A percentile compares a stretch with the other conserved stretches of the same genome.
phyloP scores from a whole-genome alignment of 257 asterid species.

The Knoxia roxburghii region DNA sequence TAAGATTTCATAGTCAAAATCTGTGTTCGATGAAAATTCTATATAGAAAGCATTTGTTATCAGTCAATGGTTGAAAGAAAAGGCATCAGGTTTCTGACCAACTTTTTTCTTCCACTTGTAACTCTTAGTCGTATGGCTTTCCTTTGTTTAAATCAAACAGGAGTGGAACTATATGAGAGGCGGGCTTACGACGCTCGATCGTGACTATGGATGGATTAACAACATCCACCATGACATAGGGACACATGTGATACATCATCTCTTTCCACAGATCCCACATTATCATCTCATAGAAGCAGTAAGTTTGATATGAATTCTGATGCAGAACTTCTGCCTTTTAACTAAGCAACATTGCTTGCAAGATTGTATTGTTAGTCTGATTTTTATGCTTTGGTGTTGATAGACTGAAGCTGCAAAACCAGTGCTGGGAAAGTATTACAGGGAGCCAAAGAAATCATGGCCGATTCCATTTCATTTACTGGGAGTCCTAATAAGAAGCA shows the following conservation, averaged over 20 bases:
- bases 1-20: constrained; percentile 3
- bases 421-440: constrained; percentile 70
- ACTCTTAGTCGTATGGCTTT: constrained; percentile 5
- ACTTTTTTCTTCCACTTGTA: background rate
- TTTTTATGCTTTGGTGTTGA: constrained; percentile 1
- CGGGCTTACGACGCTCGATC: constrained; percentile 81
- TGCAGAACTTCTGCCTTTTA: background rate
- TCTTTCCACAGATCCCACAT: constrained; percentile 94
- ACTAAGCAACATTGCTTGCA: background rate
- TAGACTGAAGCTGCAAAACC: constrained; percentile 85
- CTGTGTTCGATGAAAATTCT: constrained; percentile 4
- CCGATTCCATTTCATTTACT: constrained; percentile 64
- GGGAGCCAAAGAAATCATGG: constrained; percentile 68
- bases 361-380: constrained; percentile 3
- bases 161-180: constrained; percentile 93
- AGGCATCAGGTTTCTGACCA: background rate
- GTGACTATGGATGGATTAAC: constrained; percentile 87
- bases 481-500: constrained; percentile 55
- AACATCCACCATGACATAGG: constrained; percentile 93
- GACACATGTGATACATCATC: constrained; percentile 88
- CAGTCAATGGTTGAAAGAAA: background rate
- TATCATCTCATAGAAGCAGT: constrained; percentile 84
- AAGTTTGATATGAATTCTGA: constrained; percentile 18
- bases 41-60: background rate
- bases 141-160: constrained; percentile 30